phyloP scores from a whole-genome alignment of 148 eudicot species.

The Suaeda aralocaspica region DNA sequence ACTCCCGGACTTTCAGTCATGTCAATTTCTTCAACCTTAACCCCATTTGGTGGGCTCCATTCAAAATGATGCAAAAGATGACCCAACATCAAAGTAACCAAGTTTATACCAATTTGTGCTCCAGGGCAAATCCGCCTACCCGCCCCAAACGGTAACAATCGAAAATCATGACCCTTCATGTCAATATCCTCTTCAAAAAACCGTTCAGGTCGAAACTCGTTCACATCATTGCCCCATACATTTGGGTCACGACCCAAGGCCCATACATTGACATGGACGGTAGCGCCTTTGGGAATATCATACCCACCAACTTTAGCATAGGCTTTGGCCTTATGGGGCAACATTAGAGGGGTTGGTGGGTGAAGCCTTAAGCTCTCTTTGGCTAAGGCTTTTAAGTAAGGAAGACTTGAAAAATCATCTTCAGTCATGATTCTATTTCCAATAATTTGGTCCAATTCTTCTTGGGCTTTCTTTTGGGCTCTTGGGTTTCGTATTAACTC shows the following conservation, averaged over 20 bases:
- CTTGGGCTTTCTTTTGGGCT: constrained; percentile 78
- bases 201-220: constrained; percentile 65
- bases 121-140: constrained; percentile 83
- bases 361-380: constrained; percentile 73
- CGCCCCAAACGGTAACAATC: constrained; percentile 73
- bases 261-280: constrained; percentile 75
- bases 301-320: constrained; percentile 74
- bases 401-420: constrained; percentile 63
- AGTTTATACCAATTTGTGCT: constrained; percentile 63
- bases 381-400: constrained; percentile 61
- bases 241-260: constrained; percentile 69
- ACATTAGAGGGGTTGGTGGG: constrained; percentile 87
- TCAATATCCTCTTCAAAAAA: constrained; percentile 70
- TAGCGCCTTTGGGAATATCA: constrained; percentile 69
- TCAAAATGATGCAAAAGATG: constrained; percentile 69
- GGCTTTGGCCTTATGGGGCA: constrained; percentile 71
- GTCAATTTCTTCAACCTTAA: constrained; percentile 65
- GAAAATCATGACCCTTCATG: constrained; percentile 70
- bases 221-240: constrained; percentile 54
- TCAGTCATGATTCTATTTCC: constrained; percentile 72
- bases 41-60: constrained; percentile 57
- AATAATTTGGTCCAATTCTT: constrained; percentile 62
- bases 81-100: constrained; percentile 74
- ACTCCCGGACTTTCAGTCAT: constrained; percentile 67
- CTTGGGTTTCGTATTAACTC: constrained; percentile 72